Evolutionary conservation across 148 eudicot species (phyloP), one percentile per base, ranked within the genome.

Genomic region (Fagopyrum homotropicum): DNA sequence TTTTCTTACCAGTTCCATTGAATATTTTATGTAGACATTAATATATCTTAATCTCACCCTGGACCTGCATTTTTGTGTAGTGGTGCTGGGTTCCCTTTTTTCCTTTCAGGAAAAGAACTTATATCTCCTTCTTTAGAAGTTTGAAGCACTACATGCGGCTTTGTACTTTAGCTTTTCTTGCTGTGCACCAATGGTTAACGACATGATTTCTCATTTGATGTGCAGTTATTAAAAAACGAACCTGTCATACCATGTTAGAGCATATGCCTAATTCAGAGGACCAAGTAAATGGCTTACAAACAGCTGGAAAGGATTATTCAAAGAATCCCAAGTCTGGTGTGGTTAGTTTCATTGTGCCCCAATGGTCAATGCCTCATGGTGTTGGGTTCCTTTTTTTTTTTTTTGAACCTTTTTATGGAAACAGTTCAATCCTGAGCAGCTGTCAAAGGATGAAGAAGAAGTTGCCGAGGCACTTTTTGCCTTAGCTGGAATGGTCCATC

Each of bases 361-460:
- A 35, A 35, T 35, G 2, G 40, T 35, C 40, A 22, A 22, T 22
- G n/a, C n/a, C n/a, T n/a, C n/a, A n/a, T n/a, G n/a, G n/a, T n/a
- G n/a, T n/a, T n/a, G n/a, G n/a, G n/a, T n/a, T n/a, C n/a, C n/a
- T n/a, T n/a, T n/a, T 22, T 22, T 22, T 22, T 22, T 22, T 22
- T 22, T 64, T 64, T 10, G 16, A 22, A 40, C 70, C 17, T 40
- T 76, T 75, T 76, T 75, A 29, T 11, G 50, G 29, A 75, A 47
- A 60, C 50, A 15, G 47, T 60, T 55, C 61, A 51, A 44, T 64
- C 56, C 76, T 12, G 82, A 73, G 73, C 72, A 72, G 22, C 78
- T 90, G 71, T 82, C 93, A 35, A 90, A 87, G 84, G 96, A 90
- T 50, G 98, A 90, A 76, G 87, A 87, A 83, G 98, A 92, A 86